phyloP scores from a whole-genome alignment of 2,329 filamentous ascomycete genomes.

The Cladosporium phlei region DNA sequence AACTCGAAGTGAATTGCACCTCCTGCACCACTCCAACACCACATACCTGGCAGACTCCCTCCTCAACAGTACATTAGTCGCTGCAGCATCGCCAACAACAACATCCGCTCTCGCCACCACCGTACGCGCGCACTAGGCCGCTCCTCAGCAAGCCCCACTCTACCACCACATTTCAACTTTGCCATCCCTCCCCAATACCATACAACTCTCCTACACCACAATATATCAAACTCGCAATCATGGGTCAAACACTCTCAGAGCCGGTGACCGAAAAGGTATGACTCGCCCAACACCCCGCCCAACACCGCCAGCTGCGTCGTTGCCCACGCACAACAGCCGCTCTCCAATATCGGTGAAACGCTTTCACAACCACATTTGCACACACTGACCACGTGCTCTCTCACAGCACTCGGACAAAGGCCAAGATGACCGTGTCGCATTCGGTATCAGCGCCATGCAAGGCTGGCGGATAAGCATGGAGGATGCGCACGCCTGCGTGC shows the following conservation, averaged over 20 bases:
- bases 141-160: neutral
- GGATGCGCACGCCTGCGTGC: slow-evolving; percentile 83
- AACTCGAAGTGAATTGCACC: neutral
- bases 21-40: too few relatives aligned
- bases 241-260: slow-evolving; percentile 99
- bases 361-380: neutral
- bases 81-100: neutral
- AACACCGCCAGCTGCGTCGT: neutral
- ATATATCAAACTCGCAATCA: slow-evolving; percentile 38
- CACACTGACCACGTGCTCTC: slow-evolving; percentile 6
- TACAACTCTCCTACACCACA: neutral
- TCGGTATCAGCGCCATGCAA: slow-evolving; percentile 97
- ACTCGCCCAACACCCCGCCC: neutral
- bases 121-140: neutral
- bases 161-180: slow-evolving; percentile 9
- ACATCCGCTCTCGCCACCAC: neutral
- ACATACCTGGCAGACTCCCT: too few relatives aligned
- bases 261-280: slow-evolving; percentile 98
- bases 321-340: neutral
- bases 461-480: slow-evolving; percentile 99
- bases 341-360: slow-evolving; percentile 7
- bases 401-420: slow-evolving; percentile 77
- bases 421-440: slow-evolving; percentile 88
- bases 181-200: neutral
- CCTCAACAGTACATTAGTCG: neutral